These are phyloP conservation scores for Taiwanofungus camphoratus DNA, from an alignment of 1,284 basidiomycete species.

Conservation along the genomic window DNA sequence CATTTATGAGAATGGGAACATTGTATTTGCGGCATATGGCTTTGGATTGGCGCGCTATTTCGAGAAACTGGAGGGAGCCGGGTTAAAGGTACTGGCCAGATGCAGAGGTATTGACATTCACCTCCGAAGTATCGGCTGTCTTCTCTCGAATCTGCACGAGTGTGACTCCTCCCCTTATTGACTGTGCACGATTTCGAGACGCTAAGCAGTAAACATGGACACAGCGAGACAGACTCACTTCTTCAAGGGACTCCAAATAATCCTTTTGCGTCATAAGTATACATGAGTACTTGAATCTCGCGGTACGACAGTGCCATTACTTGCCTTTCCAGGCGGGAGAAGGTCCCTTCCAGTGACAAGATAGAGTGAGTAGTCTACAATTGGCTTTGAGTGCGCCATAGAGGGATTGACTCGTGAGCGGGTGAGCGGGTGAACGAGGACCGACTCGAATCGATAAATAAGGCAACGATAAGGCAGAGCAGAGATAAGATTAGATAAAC, in stretches of 20 bases:
- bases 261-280: constrained; percentile 36
- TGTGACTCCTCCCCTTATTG: constrained; percentile 82
- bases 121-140: constrained; percentile 71
- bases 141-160: constrained; percentile 91
- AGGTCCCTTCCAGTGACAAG: constrained; percentile 83
- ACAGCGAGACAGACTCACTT: constrained; percentile 39
- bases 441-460: too few species aligned
- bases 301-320: not conserved
- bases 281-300: constrained; percentile 1
- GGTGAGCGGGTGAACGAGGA: too few species aligned
- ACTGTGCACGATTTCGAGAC: constrained; percentile 33
- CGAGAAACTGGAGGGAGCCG: constrained; percentile 58
- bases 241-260: constrained; percentile 75
- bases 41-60: constrained; percentile 70
- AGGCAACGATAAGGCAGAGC: too few species aligned
- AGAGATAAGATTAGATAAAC: too few species aligned
- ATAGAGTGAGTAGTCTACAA: constrained; percentile 71
- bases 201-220: constrained; percentile 6
- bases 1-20: constrained; percentile 89
- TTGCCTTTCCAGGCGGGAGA: constrained; percentile 74
- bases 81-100: not conserved
- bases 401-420: too few species aligned
- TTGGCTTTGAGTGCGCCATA: constrained; percentile 13
- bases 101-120: constrained; percentile 24
- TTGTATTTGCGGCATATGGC: constrained; percentile 74